Evolutionary conservation across 257 asterid genomes (phyloP), one percentile per base, ranked within the genome.

Genomic region (Orobanche coerulescens): DNA sequence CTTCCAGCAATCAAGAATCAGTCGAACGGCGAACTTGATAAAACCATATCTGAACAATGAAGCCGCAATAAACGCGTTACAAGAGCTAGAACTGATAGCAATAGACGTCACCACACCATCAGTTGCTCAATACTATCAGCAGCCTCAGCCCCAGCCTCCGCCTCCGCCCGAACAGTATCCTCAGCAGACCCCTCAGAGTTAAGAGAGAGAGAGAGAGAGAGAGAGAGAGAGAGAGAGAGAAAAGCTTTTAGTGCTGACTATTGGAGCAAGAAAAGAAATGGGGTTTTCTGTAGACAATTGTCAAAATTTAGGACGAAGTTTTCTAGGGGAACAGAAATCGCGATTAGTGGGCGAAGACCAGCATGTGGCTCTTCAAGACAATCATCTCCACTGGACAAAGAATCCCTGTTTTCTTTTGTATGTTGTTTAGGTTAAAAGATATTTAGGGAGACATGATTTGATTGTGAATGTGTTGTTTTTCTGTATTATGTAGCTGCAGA

Each of bases 41-140:
- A 82, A 72, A 71, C 94, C 97, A n/a, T 71, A 30, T 46, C n/a
- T 87, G 55, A 73, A 58, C 62, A 56, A 12, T 18, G 81, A 75
- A 50, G 74, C 69, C 42, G 75, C 88, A 18, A 28, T 79, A 6
- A 72, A 28, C 36, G 91, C 89, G 10, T 20, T 85, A 61, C 78
- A 76, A 43, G 90, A 87, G 71, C 84, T 87, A 16, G 96, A 91
- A 71, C 62, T 68, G 67, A 66, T 71, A 10, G 87, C 84, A 8
- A 43, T 26, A 61, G 76, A 47, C 1, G 46, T 52, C 6, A 34
- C n/a, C 18, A 33, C 56, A 14, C 61, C 75, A 2, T n/a, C 69
- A 0, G 59, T 30, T 18, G 66, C 31, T 34, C 78, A 61, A 46
- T 25, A 15, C 61, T n/a, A n/a, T n/a, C 46, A 11, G 19, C 66